Conservation (phyloP, 306 rosid species). For the Prunus fruticosa region DNA sequence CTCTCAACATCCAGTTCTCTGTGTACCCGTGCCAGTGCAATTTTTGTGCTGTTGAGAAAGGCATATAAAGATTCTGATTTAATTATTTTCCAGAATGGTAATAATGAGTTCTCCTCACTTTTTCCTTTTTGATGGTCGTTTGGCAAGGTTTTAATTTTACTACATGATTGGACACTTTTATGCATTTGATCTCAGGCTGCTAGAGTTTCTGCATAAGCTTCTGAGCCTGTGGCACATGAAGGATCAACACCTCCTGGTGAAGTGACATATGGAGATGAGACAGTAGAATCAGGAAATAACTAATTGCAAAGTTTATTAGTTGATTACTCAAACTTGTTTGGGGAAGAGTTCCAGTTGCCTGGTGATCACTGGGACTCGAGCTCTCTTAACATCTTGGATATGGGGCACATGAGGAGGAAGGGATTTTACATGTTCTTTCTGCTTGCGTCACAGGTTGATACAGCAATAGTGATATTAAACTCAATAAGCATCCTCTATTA, state of each 20-base stretch:
- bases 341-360: conserved; percentile 73
- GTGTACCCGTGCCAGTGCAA: conserved; percentile 68
- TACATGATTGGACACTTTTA: conserved; percentile 13
- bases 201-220: conserved; percentile 71
- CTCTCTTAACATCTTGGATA: conserved; percentile 70
- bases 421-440: conserved; percentile 81
- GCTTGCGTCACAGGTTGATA: conserved; percentile 84
- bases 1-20: conserved; percentile 55
- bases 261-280: conserved; percentile 46
- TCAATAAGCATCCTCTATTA: conserved; percentile 1
- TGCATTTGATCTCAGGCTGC: conserved; percentile 63
- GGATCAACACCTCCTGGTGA: conserved; percentile 50
- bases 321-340: conserved; percentile 79
- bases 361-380: conserved; percentile 73
- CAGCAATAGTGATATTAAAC: conserved; percentile 27
- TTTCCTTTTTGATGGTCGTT: conserved; percentile 7
- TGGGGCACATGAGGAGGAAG: conserved; percentile 92
- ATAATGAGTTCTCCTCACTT: conserved; percentile 15
- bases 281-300: conserved; percentile 46
- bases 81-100: conserved; percentile 83
- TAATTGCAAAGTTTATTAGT: conserved; percentile 38
- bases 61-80: conserved; percentile 82
- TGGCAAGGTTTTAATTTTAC: conserved; percentile 17
- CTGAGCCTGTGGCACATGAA: conserved; percentile 55
- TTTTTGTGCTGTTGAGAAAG: conserved; percentile 77